A percentile compares a stretch with the other conserved stretches of the same genome.
phyloP scores from a whole-genome alignment of 768 basidiomycete genomes.

The Suillus alpinus region DNA sequence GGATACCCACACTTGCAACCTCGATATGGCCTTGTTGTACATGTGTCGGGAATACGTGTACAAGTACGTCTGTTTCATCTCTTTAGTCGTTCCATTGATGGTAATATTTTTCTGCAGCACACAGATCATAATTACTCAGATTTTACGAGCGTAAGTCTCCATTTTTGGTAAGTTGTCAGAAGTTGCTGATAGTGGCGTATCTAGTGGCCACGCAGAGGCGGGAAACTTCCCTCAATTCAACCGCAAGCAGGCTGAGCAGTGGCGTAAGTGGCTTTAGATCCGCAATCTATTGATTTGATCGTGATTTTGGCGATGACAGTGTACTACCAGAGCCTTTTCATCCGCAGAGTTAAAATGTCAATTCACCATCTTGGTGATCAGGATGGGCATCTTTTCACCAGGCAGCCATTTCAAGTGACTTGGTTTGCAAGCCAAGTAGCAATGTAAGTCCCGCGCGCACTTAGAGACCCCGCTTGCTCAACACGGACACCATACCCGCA shows the following conservation, averaged over 20 bases:
- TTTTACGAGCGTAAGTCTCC: slow-evolving; percentile 56
- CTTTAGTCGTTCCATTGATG: not conserved
- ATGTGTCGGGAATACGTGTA: slow-evolving; percentile 69
- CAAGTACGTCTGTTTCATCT: slow-evolving; percentile 49
- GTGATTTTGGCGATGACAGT: slow-evolving; percentile 38
- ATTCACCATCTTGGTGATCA: slow-evolving; percentile 50
- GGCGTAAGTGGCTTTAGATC: slow-evolving; percentile 53
- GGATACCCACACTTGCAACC: slow-evolving; percentile 66
- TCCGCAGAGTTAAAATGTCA: slow-evolving; percentile 55
- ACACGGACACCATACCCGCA: slow-evolving; percentile 21
- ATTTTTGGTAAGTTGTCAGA: not conserved
- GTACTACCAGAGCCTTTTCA: slow-evolving; percentile 63
- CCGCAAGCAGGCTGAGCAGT: slow-evolving; percentile 71
- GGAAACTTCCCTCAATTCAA: slow-evolving; percentile 56
- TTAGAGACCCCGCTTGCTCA: slow-evolving; percentile 13
- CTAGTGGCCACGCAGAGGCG: slow-evolving; percentile 50
- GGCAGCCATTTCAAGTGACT: slow-evolving; percentile 66
- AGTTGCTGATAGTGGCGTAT: not conserved
- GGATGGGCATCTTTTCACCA: slow-evolving; percentile 54
- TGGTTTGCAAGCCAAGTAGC: slow-evolving; percentile 72
- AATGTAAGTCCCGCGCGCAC: slow-evolving; percentile 41
- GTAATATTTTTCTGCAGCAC: slow-evolving; percentile 41
- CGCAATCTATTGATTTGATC: not conserved
- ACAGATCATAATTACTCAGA: slow-evolving; percentile 61
- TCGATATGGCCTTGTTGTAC: slow-evolving; percentile 66